Evolutionary conservation across 495 filamentous ascomycete genomes (phyloP).

Genomic region (Entonaema liquescens): DNA sequence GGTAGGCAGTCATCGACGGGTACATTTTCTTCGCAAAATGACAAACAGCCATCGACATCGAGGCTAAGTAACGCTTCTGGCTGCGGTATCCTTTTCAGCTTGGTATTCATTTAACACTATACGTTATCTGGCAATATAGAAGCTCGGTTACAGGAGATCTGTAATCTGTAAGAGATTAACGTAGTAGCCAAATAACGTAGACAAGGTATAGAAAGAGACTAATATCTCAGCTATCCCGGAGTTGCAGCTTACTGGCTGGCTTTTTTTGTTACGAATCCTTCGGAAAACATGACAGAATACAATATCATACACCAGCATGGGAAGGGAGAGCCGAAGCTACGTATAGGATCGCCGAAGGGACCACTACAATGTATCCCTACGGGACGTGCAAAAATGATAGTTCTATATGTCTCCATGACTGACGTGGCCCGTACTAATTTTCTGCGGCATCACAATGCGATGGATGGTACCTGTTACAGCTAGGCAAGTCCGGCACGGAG

Average conservation of each 20-base stretch:
- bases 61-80: not conserved
- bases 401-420: not conserved
- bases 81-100: not conserved
- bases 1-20: not conserved
- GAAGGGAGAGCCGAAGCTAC: not conserved
- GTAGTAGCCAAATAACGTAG: not conserved
- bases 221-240: not conserved
- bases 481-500: not conserved
- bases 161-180: not conserved
- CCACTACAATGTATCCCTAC: not conserved
- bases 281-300: not conserved
- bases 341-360: not conserved
- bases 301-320: not conserved
- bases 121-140: not conserved
- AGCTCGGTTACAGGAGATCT: not conserved
- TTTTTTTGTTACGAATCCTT: not conserved
- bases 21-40: not conserved
- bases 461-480: not conserved
- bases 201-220: not conserved
- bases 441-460: conserved; percentile 3
- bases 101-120: not conserved
- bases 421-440: conserved; percentile 5
- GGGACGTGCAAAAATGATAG: not conserved
- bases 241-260: not conserved
- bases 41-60: not conserved